Percentiles rank a stretch among this genome's conserved stretches.
phyloP scores from a whole-genome alignment of 768 basidiomycete genomes.

The Hirschioporus abietinus region DNA sequence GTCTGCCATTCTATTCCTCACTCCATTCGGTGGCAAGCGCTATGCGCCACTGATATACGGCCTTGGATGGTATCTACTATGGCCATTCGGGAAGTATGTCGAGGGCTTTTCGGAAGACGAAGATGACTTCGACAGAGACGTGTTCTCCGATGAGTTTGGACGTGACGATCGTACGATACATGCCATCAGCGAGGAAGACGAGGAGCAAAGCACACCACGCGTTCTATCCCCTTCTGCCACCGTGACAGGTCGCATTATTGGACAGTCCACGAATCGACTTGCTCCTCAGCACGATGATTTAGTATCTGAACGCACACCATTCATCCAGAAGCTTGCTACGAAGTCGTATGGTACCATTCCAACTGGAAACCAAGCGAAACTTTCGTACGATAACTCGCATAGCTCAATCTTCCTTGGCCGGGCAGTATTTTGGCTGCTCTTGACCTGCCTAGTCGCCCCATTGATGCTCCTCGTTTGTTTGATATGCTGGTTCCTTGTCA shows the following conservation, averaged over 20 bases:
- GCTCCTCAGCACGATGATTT: background rate
- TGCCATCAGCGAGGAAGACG: slow-evolving; percentile 11
- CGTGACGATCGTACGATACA: background rate
- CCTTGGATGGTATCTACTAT: slow-evolving; percentile 91
- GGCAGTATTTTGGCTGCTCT: slow-evolving; percentile 74
- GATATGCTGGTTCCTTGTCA: slow-evolving; percentile 90
- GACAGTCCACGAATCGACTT: background rate
- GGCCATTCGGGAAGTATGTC: slow-evolving; percentile 99
- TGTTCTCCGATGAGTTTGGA: slow-evolving; percentile 16
- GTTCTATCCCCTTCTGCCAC: background rate
- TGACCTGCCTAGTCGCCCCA: slow-evolving; percentile 79
- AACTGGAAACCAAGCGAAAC: slow-evolving; percentile 21
- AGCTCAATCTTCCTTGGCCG: slow-evolving; percentile 54
- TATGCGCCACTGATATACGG: slow-evolving; percentile 88
- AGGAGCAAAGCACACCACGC: slow-evolving; percentile 14
- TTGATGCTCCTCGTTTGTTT: slow-evolving; percentile 83
- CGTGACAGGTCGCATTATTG: background rate
- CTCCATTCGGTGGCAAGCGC: slow-evolving; percentile 76
- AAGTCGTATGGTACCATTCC: slow-evolving; percentile 70
- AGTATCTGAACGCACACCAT: slow-evolving; percentile 24
- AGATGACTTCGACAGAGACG: slow-evolving; percentile 29
- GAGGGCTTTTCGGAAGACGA: slow-evolving; percentile 57
- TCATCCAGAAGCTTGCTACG: slow-evolving; percentile 26
- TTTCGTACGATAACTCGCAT: slow-evolving; percentile 10
- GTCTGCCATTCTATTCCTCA: slow-evolving; percentile 60